Base-by-base conservation (phyloP, 2,329 filamentous ascomycete genomes). In the Xylariomycetidae sp. region DNA sequence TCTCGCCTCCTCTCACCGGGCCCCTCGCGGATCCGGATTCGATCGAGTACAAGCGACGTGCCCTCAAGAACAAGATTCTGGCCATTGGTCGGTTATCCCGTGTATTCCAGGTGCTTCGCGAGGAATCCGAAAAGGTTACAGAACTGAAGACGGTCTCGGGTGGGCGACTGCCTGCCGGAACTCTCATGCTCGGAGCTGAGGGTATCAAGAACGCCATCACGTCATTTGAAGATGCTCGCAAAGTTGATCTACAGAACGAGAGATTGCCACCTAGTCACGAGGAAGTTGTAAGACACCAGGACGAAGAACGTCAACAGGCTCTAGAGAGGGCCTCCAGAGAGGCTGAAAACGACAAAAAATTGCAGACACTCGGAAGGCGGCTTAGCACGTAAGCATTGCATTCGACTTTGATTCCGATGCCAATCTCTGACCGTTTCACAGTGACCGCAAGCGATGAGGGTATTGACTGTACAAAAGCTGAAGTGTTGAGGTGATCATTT, bases 41-140 rank as follows among this genome's bases (percentile, higher is more conserved):
- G 33, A 87, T 83, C 51, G 92, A 98, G 59, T 90, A 84, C 71
- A 97, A 96, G 74, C 79, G 92, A 54, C 82, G 89, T 28, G 89
- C 89, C 4, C 95, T 98, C 76, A 97, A 97, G 75, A 98, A 98
- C 80, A 98, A 98, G 73, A 97, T 98, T 56, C 70, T 98, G 51
- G 92, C 92, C 40, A 98, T 98, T 54, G 92, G 92, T 18, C 87
- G 92, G 49, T 74, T 98, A 45, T 97, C 92, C 23, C 86, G 92
- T 51, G 92, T 98, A 41, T 98, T 98, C 82, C 92, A 98, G 61
- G 92, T 98, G 31, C 67, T 98, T 50, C 88, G 92, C 54, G 92
- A 98, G 66, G 92, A 98, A 64, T 94, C 89, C 2, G 92, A 98
- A 70, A 80, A 85, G 51, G 89, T 98, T 36, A 96, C 90, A 25